A percentile compares a stretch with the other conserved stretches of the same genome.
Conservation (phyloP, 805 yeast species). For the Cyberlindnera bimundalis region DNA sequence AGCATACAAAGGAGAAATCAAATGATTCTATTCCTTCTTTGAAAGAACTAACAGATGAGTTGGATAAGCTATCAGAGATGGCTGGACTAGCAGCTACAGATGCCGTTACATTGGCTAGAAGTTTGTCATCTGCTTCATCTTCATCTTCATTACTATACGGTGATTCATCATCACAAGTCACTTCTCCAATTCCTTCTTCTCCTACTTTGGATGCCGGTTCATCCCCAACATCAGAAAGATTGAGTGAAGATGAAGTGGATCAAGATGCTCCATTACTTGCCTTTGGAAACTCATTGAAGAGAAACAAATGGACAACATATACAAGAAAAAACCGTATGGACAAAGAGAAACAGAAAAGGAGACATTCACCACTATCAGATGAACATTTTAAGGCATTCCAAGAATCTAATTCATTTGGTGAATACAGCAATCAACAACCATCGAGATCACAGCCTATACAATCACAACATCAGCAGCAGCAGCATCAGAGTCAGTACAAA, state of each 20-base stretch:
- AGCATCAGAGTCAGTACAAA: too few species aligned
- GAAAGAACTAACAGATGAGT: conserved; percentile 68
- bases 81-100: conserved; percentile 79
- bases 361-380: conserved; percentile 19
- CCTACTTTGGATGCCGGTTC: neutral
- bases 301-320: conserved; percentile 51
- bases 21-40: conserved; percentile 52
- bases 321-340: conserved; percentile 35
- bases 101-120: conserved; percentile 79
- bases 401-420: conserved; percentile 1
- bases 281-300: conserved; percentile 34
- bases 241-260: conserved; percentile 19
- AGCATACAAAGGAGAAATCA: conserved; percentile 9
- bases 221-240: neutral
- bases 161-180: conserved; percentile 4
- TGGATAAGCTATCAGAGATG: conserved; percentile 66
- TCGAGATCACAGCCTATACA: conserved; percentile 1
- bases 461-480: conserved; percentile 11
- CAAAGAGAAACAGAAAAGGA: conserved; percentile 7
- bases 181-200: neutral
- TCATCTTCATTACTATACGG: conserved; percentile 35
- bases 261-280: conserved; percentile 26
- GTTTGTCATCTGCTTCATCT: conserved; percentile 67
- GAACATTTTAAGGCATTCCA: conserved; percentile 5
- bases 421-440: conserved; percentile 2